Evolutionary conservation across 2,329 filamentous ascomycete genomes (phyloP), one percentile per base, ranked within the genome.

Genomic region (Corniculantispora saksenae): DNA sequence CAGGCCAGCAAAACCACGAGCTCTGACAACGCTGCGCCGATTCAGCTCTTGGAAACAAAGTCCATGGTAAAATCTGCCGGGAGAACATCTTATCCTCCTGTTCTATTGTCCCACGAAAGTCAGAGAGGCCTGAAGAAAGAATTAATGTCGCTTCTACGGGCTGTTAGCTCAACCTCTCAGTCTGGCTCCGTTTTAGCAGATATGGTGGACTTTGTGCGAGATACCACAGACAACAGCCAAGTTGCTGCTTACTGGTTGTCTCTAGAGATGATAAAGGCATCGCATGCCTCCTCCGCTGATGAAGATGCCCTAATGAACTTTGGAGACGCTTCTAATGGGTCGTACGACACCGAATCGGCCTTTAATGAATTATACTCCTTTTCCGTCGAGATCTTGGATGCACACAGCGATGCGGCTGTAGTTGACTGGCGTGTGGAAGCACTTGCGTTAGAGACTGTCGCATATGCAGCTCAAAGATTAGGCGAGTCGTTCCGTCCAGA

Each of bases 191-290:
- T 96, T 56, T 87, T 88, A 5, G 82, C 82, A 21, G 86, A 87
- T 25, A 85, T 97, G 76, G 79, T 94, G 29, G 84, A 87, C 54
- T 84, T 85, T 63, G 77, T 90, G 5, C 84, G 86, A 61, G 82
- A 86, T 35, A 84, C 85, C 3, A 80, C 83, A 3, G 85, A 86
- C 0, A 80, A 86, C 21, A 80, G 82, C 43, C 86, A 89, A 68
- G 76, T 94, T 29, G 87, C 92, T 15, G 87, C 89, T 3, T 91
- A 92, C 70, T 97, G 94, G 94, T 80, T 97, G 3, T 86, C 91
- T 0, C 86, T 94, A 64, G 87, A 91, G 69, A 83, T 94, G 1
- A 77, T 94, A 10, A 88, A 89, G 71, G 82, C 85, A 3, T 81
- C 83, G 9, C 79, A 86, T 21, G 75, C 78, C 4, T 77, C 80